phyloP scores from a whole-genome alignment of 2,329 filamentous ascomycete genomes.

The Drechslerella coelobrocha region DNA sequence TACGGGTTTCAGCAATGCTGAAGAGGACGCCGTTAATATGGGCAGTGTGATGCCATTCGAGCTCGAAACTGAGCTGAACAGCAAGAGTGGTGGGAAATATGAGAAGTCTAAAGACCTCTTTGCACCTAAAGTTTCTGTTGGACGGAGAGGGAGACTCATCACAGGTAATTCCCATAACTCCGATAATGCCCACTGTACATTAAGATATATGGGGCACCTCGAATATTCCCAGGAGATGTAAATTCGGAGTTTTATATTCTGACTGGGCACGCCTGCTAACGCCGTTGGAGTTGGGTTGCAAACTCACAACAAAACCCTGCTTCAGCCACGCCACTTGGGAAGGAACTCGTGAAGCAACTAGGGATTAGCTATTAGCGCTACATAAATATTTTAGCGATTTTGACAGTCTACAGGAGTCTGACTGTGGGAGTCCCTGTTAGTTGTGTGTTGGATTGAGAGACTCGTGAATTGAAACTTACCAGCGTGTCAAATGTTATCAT shows the following conservation, averaged over 20 bases:
- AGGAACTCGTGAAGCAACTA: constrained; percentile 43
- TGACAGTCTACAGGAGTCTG: too few relatives aligned
- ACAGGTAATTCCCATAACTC: constrained; percentile 46
- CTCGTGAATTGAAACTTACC: too few relatives aligned
- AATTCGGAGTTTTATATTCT: neutral
- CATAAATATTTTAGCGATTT: neutral
- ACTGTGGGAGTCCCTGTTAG: too few relatives aligned
- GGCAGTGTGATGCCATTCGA: constrained; percentile 65
- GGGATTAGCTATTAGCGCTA: constrained; percentile 8
- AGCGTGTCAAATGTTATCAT: too few relatives aligned
- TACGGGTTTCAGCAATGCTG: constrained; percentile 67
- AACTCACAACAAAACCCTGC: constrained; percentile 37
- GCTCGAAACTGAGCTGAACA: constrained; percentile 65
- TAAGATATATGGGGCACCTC: neutral
- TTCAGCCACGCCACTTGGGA: constrained; percentile 19
- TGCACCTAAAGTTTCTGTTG: constrained; percentile 53
- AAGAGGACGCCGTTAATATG: constrained; percentile 62
- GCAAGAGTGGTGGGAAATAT: constrained; percentile 65
- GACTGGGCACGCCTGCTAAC: neutral
- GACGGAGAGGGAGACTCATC: constrained; percentile 52
- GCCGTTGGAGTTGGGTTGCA: neutral
- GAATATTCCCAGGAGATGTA: neutral
- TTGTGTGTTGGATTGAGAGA: too few relatives aligned
- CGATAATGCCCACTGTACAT: neutral
- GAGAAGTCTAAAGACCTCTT: constrained; percentile 65